These are phyloP conservation scores for Diplodia corticola DNA, from an alignment of 2,329 filamentous ascomycete genomes.

Conservation along the genomic window DNA sequence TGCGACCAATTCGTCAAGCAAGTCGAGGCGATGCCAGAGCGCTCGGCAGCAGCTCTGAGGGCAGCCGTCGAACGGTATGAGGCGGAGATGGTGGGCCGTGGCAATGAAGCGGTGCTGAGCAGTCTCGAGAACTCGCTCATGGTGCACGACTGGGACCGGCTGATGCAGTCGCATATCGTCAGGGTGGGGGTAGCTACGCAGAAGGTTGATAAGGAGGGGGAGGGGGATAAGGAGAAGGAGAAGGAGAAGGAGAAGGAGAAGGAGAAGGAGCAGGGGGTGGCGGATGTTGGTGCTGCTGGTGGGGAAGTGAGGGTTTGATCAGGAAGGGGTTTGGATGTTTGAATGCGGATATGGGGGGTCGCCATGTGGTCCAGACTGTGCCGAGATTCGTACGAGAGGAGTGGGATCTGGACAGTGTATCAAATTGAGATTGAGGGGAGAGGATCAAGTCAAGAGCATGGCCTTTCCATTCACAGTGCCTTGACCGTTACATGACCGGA, in stretches of 20 bases:
- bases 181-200: conserved; percentile 33
- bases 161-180: conserved; percentile 37
- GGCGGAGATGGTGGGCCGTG: conserved; percentile 45
- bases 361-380: too few relatives aligned
- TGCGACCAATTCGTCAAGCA: conserved; percentile 41
- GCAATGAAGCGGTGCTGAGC: conserved; percentile 36
- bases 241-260: neutral
- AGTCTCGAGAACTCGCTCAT: conserved; percentile 36
- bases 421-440: too few relatives aligned
- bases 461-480: neutral
- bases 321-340: neutral
- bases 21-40: conserved; percentile 24
- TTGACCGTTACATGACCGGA: neutral
- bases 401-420: too few relatives aligned
- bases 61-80: conserved; percentile 32
- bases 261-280: neutral
- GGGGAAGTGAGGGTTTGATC: neutral
- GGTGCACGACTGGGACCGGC: conserved; percentile 41
- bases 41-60: conserved; percentile 13
- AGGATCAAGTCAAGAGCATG: too few relatives aligned
- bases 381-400: too few relatives aligned
- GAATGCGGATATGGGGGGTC: neutral
- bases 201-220: neutral
- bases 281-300: neutral
- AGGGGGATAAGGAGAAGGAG: neutral